These are phyloP conservation scores for Discostella stelligera DNA, from an alignment of 352 stramenopile genomes.

Conservation along the genomic window DNA sequence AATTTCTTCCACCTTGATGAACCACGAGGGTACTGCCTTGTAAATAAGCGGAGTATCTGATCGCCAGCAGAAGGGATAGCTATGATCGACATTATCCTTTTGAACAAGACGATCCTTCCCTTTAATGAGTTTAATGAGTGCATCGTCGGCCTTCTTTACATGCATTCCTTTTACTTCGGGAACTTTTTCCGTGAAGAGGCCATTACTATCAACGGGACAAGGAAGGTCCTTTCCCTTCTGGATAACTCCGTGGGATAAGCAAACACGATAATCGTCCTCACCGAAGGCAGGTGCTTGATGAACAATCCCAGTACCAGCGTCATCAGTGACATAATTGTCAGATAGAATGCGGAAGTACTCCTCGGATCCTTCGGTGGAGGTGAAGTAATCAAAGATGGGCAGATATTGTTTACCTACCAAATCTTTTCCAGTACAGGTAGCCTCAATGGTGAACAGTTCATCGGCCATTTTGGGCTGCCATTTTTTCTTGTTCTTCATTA, in stretches of 20 bases:
- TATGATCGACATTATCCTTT: slow-evolving; percentile 96
- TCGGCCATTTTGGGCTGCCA: slow-evolving; percentile 87
- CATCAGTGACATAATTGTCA: slow-evolving; percentile 98
- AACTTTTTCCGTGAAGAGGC: slow-evolving; percentile 91
- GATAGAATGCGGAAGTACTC: slow-evolving; percentile 94
- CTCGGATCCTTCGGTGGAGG: slow-evolving; percentile 60
- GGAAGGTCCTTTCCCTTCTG: slow-evolving; percentile 92
- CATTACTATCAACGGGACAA: slow-evolving; percentile 96
- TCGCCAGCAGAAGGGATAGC: slow-evolving; percentile 99
- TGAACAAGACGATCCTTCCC: slow-evolving; percentile 91
- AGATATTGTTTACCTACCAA: slow-evolving; percentile 95
- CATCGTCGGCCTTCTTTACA: slow-evolving; percentile 98
- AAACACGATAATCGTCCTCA: slow-evolving; percentile 99
- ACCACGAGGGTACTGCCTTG: slow-evolving; percentile 98
- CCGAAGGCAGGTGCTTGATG: slow-evolving; percentile 98
- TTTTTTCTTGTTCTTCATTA: slow-evolving; percentile 95
- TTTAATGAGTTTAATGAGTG: slow-evolving; percentile 95
- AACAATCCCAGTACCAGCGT: slow-evolving; percentile 95
- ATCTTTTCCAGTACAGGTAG: slow-evolving; percentile 88
- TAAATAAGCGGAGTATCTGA: slow-evolving; percentile 99
- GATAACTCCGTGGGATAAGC: slow-evolving; percentile 92
- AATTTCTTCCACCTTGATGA: slow-evolving; percentile 98
- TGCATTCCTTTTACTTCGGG: slow-evolving; percentile 91
- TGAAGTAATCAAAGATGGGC: slow-evolving; percentile 96
- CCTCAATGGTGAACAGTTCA: slow-evolving; percentile 83